Base-by-base conservation (phyloP, 768 basidiomycete species). In the Collybia mongolica region DNA sequence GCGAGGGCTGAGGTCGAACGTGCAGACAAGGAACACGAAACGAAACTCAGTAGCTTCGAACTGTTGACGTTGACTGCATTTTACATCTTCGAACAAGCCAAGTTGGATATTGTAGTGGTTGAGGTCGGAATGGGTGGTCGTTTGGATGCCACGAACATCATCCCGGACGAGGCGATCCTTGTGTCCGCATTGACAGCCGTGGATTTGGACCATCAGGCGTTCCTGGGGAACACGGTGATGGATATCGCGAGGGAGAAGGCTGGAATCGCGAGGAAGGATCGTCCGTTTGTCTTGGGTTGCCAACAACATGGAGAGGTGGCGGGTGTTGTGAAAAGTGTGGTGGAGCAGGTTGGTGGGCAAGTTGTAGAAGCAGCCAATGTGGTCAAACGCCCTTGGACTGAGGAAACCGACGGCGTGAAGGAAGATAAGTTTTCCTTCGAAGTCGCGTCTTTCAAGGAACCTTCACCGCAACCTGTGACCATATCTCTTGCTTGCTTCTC, bases 121-220 rank as follows among this genome's bases (percentile, higher is more conserved):
- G 96, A 99, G 69, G 95, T 93, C 8, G 96, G 97, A 0, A 86
- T 99, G 88, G 97, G 97, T 0, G 97, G 97, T 4, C 76, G 82
- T 2, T 68, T 87, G 44, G 97, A 98, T 64, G 96, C 97, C 17
- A 99, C 97, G 2, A 99, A 99, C 63, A 78, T 89, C 47, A 81
- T 98, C n/a, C 80, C 90, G 2, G 80, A 86, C 39, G 73, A 78
- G 0, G 71, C 71, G 44, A 79, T 95, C 37, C 66, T 93, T 26
- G 82, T 86, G 1, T 91, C 90, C n/a, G 88, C 83, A 26, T 73
- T 98, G 22, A 92, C 94, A 0, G 69, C 85, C 2, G 90, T 98
- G 18, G 95, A 93, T 65, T 72, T 98, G 38, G 97, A 99, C 69
- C 97, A 98, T 66, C 93, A 95, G 56, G 80, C 80, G 3, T 93